These are phyloP conservation scores for Punica granatum DNA, from an alignment of 345 rosid genomes.

Conservation along the genomic window DNA sequence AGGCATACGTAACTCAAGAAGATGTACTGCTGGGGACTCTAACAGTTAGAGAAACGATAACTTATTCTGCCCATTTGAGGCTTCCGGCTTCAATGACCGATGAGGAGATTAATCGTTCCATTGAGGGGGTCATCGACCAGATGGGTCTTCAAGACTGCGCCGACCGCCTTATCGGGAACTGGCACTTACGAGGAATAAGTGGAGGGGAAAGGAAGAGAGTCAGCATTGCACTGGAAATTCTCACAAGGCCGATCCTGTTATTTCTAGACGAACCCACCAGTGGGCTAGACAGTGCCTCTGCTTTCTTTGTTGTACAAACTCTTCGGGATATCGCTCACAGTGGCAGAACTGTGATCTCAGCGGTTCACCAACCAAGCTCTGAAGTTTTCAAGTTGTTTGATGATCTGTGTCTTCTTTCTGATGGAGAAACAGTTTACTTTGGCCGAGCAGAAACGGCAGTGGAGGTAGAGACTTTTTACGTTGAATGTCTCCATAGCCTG, in stretches of 20 bases:
- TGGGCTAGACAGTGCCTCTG: conserved; percentile 70
- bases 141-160: conserved; percentile 66
- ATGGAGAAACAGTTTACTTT: conserved; percentile 57
- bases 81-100: conserved; percentile 36
- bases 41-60: conserved; percentile 56
- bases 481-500: too few relatives aligned
- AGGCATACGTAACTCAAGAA: conserved; percentile 83
- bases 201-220: conserved; percentile 73
- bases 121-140: conserved; percentile 43
- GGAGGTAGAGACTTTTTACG: conserved; percentile 28
- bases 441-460: conserved; percentile 54
- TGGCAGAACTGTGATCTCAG: conserved; percentile 47
- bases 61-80: conserved; percentile 57
- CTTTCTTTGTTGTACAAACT: conserved; percentile 51
- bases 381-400: conserved; percentile 66
- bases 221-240: conserved; percentile 59
- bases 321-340: conserved; percentile 47
- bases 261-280: conserved; percentile 75
- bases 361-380: conserved; percentile 72
- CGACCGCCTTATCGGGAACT: conserved; percentile 50
- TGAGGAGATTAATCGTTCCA: conserved; percentile 30
- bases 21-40: conserved; percentile 56
- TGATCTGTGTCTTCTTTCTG: conserved; percentile 53
- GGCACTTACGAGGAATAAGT: conserved; percentile 68
- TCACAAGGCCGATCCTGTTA: conserved; percentile 44